Evolutionary conservation across 164 flowering plant genomes (phyloP), one percentile per base, ranked within the genome.

Genomic region (Liriodendron chinense): DNA sequence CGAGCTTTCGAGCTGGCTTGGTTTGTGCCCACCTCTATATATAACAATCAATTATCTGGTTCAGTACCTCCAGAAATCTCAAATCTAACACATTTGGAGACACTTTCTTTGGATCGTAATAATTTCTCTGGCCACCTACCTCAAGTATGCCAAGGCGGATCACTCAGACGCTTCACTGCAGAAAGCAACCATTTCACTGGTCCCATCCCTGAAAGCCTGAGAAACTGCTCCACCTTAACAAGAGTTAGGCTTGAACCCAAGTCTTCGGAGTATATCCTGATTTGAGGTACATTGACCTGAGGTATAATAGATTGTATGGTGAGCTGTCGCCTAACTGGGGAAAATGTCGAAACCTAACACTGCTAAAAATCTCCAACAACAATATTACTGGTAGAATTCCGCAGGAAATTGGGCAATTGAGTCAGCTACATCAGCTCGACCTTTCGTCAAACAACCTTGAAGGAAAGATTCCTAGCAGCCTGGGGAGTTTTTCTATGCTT

Each of bases 161-260:
- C 26, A 10, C 80, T 80, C 5, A n/a, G 25, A 28, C 65, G 66
- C 69, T 74, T 80, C 26, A 53, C 59, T 10, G 59, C 18, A 2
- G 14, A 16, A 12, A 28, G 43, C 65, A 78, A 81, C 65, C 72
- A 53, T 24, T 50, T 81, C 28, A 23, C 56, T 6, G 83, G 81
- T 14, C 75, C 77, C 1, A 70, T 81, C 9, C 94, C 96, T 1
- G 71, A 75, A 23, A 85, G 90, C 84, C 76, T 91, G 78, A 84
- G 72, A 69, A 87, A 85, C 68, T 90, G 94, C 82, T 62, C 85
- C 1, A 28, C 49, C 9, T 75, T 91, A 21, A 23, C 0, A 0
- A 80, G 91, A 74, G 89, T 90, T 20, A 78, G 91, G 25, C 74
- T 92, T 9, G 91, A 87, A 61, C 72, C 0, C 72, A 81, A 9